phyloP scores from a whole-genome alignment of 2,329 filamentous ascomycete species.

The Aureobasidium namibiae region DNA sequence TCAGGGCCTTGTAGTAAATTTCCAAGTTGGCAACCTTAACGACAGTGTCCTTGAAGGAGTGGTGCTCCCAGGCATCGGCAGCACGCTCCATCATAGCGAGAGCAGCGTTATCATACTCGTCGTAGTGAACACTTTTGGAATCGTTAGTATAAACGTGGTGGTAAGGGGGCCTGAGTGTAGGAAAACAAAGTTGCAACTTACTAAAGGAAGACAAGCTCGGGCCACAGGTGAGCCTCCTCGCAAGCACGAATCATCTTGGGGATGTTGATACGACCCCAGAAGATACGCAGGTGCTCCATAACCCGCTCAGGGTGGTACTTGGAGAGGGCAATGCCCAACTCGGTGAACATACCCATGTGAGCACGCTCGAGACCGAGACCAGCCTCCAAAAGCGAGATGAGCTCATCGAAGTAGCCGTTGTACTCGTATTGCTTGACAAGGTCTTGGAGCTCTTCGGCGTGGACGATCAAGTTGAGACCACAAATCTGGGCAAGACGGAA shows the following conservation, averaged over 20 bases:
- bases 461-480: slow-evolving; percentile 93
- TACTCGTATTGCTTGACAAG: slow-evolving; percentile 95
- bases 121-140: slow-evolving; percentile 85
- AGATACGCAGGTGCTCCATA: slow-evolving; percentile 98
- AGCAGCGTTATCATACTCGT: slow-evolving; percentile 95
- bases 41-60: slow-evolving; percentile 98
- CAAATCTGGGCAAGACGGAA: slow-evolving; percentile 98
- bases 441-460: slow-evolving; percentile 88
- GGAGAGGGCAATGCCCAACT: slow-evolving; percentile 81
- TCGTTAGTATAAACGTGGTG: too few relatives aligned
- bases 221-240: slow-evolving; percentile 94
- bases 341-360: slow-evolving; percentile 97
- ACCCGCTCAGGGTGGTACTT: slow-evolving; percentile 93
- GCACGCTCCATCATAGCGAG: slow-evolving; percentile 97
- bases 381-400: slow-evolving; percentile 88
- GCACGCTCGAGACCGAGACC: slow-evolving; percentile 64
- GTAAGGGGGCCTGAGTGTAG: neutral
- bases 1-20: slow-evolving; percentile 95
- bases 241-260: slow-evolving; percentile 91
- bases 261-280: slow-evolving; percentile 97
- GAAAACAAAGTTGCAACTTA: slow-evolving; percentile 2
- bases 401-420: slow-evolving; percentile 96
- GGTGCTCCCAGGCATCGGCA: slow-evolving; percentile 97
- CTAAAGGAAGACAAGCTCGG: slow-evolving; percentile 94
- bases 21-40: slow-evolving; percentile 97